phyloP scores from a whole-genome alignment of 768 basidiomycete species.

The Kondoa subrosea region DNA sequence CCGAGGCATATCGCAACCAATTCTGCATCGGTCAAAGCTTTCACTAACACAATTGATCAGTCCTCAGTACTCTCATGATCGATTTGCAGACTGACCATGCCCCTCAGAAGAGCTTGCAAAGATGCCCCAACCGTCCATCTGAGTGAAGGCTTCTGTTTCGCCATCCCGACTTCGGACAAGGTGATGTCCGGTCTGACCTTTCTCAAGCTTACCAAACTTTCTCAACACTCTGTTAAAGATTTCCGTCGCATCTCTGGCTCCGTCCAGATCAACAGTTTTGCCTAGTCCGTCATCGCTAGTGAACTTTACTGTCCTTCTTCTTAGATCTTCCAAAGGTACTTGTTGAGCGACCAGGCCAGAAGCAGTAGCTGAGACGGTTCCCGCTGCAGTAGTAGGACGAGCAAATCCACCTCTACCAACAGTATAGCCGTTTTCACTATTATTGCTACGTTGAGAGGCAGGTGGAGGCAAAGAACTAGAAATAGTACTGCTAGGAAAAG shows the following conservation, averaged over 20 bases:
- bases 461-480: background rate
- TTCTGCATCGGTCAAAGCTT: slow-evolving; percentile 23
- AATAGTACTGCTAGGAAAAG: slow-evolving; percentile 4
- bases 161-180: slow-evolving; percentile 6
- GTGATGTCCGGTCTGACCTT: background rate
- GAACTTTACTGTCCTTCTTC: slow-evolving; percentile 76
- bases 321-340: slow-evolving; percentile 54
- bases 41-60: slow-evolving; percentile 12
- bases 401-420: slow-evolving; percentile 48
- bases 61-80: background rate
- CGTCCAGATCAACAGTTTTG: slow-evolving; percentile 57
- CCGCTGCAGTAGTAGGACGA: slow-evolving; percentile 28
- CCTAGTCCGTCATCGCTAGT: slow-evolving; percentile 49
- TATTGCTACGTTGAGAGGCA: slow-evolving; percentile 24
- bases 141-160: slow-evolving; percentile 10
- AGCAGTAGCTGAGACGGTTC: slow-evolving; percentile 13
- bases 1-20: slow-evolving; percentile 24
- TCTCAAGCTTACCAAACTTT: slow-evolving; percentile 56
- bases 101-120: slow-evolving; percentile 18
- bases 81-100: slow-evolving; percentile 11
- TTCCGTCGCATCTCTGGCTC: slow-evolving; percentile 58
- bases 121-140: slow-evolving; percentile 25
- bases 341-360: slow-evolving; percentile 10
- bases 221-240: slow-evolving; percentile 73
- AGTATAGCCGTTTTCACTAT: slow-evolving; percentile 37